These are phyloP conservation scores for Myxozyma neglecta DNA, from an alignment of 805 yeast species.

Conservation along the genomic window DNA sequence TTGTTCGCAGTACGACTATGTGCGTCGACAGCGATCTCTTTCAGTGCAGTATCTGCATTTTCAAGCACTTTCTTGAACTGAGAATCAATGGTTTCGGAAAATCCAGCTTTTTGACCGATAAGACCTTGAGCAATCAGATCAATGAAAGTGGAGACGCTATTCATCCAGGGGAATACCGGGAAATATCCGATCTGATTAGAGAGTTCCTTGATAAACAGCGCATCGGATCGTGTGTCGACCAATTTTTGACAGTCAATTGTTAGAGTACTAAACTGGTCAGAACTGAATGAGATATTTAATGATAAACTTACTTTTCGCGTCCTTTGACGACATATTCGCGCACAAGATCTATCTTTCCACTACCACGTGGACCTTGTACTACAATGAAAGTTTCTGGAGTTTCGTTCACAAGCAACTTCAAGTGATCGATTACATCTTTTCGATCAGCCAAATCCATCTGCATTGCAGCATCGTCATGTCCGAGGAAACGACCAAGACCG, in stretches of 20 bases:
- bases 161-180: conserved; percentile 93
- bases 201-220: conserved; percentile 61
- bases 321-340: conserved; percentile 62
- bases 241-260: conserved; percentile 77
- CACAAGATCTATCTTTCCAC: conserved; percentile 86
- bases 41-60: conserved; percentile 69
- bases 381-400: conserved; percentile 88
- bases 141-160: conserved; percentile 69
- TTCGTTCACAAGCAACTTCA: conserved; percentile 79
- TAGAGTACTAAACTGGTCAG: conserved; percentile 19
- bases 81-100: conserved; percentile 76
- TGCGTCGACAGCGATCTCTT: conserved; percentile 51
- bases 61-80: conserved; percentile 80
- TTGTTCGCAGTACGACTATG: neutral
- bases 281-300: neutral
- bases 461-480: neutral
- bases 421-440: conserved; percentile 61
- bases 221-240: conserved; percentile 71
- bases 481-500: conserved; percentile 7
- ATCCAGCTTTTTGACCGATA: conserved; percentile 91
- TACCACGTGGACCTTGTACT: conserved; percentile 89
- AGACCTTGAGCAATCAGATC: conserved; percentile 87
- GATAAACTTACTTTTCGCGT: conserved; percentile 43
- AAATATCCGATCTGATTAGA: conserved; percentile 83
- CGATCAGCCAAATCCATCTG: conserved; percentile 64